Percentiles rank a stretch among this genome's conserved stretches.
phyloP scores from a whole-genome alignment of 2,329 filamentous ascomycete genomes.

The Fusarium sp. region DNA sequence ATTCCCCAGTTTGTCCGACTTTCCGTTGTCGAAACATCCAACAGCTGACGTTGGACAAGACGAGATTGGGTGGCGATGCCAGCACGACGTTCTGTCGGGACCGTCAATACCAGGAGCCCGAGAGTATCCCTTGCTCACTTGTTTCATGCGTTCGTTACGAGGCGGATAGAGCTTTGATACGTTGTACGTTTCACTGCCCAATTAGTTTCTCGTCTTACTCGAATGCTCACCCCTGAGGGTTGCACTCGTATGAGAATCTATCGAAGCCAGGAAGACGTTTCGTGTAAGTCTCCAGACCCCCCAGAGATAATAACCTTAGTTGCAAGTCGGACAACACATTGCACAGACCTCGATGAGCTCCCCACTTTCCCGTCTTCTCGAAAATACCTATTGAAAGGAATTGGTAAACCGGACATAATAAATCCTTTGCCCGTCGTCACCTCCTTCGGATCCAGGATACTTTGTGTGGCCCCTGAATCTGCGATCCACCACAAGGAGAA shows the following conservation, averaged over 20 bases:
- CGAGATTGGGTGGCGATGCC: background rate
- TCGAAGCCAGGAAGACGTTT: slow-evolving; percentile 1
- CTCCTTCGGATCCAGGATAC: slow-evolving; percentile 2
- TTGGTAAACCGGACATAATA: background rate
- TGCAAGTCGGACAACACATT: background rate
- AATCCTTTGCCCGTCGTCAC: slow-evolving; percentile 4
- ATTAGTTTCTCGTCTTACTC: slow-evolving; percentile 13
- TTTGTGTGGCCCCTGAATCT: slow-evolving; percentile 32
- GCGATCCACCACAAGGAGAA: slow-evolving; percentile 24
- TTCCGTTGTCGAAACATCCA: background rate
- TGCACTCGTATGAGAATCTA: slow-evolving; percentile 15
- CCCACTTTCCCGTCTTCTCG: background rate
- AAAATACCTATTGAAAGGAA: slow-evolving; percentile 2
- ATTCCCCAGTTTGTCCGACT: background rate
- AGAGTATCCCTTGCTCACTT: slow-evolving; percentile 8
- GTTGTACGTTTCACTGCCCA: slow-evolving; percentile 27
- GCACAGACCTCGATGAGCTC: slow-evolving; percentile 4
- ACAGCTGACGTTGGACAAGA: slow-evolving; percentile 1
- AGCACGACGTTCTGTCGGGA: slow-evolving; percentile 4
- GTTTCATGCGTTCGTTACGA: slow-evolving; percentile 20
- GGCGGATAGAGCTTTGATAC: slow-evolving; percentile 22
- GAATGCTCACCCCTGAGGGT: slow-evolving; percentile 12
- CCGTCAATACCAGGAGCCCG: background rate
- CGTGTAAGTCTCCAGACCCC: slow-evolving; percentile 15
- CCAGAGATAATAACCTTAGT: background rate